phyloP scores from a whole-genome alignment of 129 eudicot genomes.

The Rutidosis leptorrhynchoides region DNA sequence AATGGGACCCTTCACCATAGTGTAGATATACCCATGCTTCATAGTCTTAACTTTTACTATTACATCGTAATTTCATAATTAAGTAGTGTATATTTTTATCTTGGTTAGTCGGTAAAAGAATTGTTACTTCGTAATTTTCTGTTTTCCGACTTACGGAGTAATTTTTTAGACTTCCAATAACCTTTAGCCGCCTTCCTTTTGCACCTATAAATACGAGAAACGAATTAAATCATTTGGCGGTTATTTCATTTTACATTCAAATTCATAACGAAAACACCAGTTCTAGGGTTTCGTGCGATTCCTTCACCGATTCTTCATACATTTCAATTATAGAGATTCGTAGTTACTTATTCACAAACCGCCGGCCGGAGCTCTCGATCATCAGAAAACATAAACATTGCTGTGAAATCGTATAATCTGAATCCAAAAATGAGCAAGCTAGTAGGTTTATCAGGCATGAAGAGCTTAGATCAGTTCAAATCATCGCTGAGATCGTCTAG shows the following conservation, averaged over 20 bases:
- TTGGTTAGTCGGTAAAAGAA: too few species aligned
- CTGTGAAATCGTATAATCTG: constrained; percentile 14
- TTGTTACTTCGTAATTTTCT: too few species aligned
- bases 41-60: too few species aligned
- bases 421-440: constrained; percentile 53
- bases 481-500: constrained; percentile 46
- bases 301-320: background rate
- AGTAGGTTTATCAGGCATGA: constrained; percentile 61
- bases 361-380: constrained; percentile 13
- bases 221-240: constrained; percentile 36
- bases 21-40: too few species aligned
- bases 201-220: constrained; percentile 23
- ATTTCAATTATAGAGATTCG: constrained; percentile 7
- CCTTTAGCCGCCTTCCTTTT: constrained; percentile 27
- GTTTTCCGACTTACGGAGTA: too few species aligned
- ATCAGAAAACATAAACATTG: constrained; percentile 1
- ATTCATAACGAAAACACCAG: constrained; percentile 14
- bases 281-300: constrained; percentile 29
- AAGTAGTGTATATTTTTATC: too few species aligned
- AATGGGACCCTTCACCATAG: too few species aligned
- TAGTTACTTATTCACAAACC: constrained; percentile 1
- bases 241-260: constrained; percentile 28
- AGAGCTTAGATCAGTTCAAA: constrained; percentile 60
- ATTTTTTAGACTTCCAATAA: background rate
- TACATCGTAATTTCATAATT: too few species aligned